Evolutionary conservation across 257 asterid genomes (phyloP), one percentile per base, ranked within the genome.

Genomic region (Lavandula angustifolia): DNA sequence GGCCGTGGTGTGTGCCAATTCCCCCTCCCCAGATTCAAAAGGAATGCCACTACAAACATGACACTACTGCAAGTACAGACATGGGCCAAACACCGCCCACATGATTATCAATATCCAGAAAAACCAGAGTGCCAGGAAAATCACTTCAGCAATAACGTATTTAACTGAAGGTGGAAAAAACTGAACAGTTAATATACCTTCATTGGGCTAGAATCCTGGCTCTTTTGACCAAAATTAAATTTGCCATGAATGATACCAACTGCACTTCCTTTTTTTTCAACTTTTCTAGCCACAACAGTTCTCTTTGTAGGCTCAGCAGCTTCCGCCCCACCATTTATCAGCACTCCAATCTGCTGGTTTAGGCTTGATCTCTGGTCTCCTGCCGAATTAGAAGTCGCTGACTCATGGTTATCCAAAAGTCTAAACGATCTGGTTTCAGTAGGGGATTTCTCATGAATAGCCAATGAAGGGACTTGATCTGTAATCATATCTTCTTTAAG

Each of bases 391-490:
- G 81, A 62, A 57, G 74, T 60, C 4, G 75, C 57, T 54, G 78
- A 64, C 65, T 84, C 95, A 35, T 75, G 66, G 68, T 75, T 75
- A 80, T 73, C 75, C 60, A 78, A 71, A 42, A 38, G 67, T 76
- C 69, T 59, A 61, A 54, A 31, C 7, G 83, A 71, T 76, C 67
- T 73, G 65, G 71, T 42, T 46, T 60, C 79, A 55, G 72, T 14
- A 49, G 71, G 76, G 67, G 82, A 72, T 65, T 85, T 89, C 64
- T 85, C 92, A 67, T 75, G 90, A 76, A 86, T 71, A 22, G 85
- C 73, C 50, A 87, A 84, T 66, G 99, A 84, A 60, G 83, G 89
- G 62, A 85, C 92, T 72, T 82, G 85, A 84, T 89, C 95, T 48
- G 87, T 70, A 66, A 62, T 70, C 62, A 48, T 58, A 64, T 84